Evolutionary conservation across 176 grass and related monocot genomes (phyloP).

Genomic region (Urochloa ruziziensis): DNA sequence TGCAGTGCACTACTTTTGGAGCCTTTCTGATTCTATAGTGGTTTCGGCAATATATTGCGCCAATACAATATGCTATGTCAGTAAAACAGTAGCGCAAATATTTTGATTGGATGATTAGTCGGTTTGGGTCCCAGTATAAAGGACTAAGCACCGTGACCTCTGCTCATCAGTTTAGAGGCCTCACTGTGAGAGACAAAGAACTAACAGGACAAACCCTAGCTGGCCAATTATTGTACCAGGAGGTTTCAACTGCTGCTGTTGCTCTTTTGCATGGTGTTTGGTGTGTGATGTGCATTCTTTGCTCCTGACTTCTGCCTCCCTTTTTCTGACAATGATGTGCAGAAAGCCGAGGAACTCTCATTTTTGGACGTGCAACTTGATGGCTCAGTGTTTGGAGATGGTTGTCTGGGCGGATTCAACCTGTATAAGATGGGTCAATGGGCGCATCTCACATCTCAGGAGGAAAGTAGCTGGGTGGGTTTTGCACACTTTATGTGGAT

Average conservation of each 20-base stretch:
- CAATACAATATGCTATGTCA: neutral
- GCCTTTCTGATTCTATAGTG: neutral
- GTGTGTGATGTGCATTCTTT: neutral
- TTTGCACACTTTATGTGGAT: constrained; percentile 35
- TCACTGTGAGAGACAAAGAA: neutral
- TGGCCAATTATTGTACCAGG: constrained; percentile 28
- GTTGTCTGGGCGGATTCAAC: neutral
- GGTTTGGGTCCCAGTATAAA: neutral
- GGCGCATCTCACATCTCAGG: constrained; percentile 24
- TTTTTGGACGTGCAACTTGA: constrained; percentile 26
- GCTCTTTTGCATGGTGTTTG: constrained; percentile 12
- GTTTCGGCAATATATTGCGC: neutral
- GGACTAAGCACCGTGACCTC: neutral
- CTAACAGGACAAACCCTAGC: neutral
- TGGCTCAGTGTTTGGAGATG: constrained; percentile 40
- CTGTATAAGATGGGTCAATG: constrained; percentile 8
- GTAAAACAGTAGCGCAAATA: neutral
- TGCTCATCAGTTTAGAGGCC: neutral
- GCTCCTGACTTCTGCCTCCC: neutral
- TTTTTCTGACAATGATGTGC: constrained; percentile 32
- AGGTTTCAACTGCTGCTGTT: constrained; percentile 8
- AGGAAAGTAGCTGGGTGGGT: constrained; percentile 9
- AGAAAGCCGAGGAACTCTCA: neutral
- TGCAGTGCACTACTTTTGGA: neutral
- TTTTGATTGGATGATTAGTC: neutral